Evolutionary conservation across 176 grass and related monocot species (phyloP).

Genomic region (Chrysopogon serrulatus): DNA sequence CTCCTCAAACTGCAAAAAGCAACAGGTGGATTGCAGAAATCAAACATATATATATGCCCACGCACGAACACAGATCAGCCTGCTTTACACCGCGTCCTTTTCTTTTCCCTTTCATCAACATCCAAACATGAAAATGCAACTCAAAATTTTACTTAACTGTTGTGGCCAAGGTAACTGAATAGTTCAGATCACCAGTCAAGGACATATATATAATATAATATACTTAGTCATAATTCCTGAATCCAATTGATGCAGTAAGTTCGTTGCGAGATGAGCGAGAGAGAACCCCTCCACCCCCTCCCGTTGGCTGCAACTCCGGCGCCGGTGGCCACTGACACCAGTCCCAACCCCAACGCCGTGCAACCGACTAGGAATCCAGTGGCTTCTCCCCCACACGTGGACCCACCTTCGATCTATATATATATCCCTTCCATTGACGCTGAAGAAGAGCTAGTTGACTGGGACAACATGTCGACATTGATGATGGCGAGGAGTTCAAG

Average conservation of each 20-base stretch:
- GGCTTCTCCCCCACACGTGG: no score
- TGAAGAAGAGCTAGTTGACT: no score
- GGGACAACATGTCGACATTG: no score
- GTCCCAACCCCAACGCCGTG: no score
- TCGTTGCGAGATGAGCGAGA: no score
- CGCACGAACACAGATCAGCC: not conserved
- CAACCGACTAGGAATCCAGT: no score
- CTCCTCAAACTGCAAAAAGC: conserved; percentile 51
- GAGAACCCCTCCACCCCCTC: no score
- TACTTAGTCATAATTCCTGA: not conserved
- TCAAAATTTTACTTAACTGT: not conserved
- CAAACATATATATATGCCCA: not conserved
- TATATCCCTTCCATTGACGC: no score
- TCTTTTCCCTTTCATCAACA: not conserved
- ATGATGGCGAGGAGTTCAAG: no score
- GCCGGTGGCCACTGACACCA: no score
- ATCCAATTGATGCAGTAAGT: not conserved
- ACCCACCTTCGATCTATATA: no score
- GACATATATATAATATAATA: not conserved
- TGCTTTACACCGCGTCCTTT: not conserved
- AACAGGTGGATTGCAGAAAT: not conserved
- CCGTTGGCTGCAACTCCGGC: no score
- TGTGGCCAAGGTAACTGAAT: not conserved
- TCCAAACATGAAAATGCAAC: not conserved
- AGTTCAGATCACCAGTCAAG: not conserved